Evolutionary conservation across 495 filamentous ascomycete genomes (phyloP), one percentile per base, ranked within the genome.

Genomic region (Pseudotulostoma volvatum): DNA sequence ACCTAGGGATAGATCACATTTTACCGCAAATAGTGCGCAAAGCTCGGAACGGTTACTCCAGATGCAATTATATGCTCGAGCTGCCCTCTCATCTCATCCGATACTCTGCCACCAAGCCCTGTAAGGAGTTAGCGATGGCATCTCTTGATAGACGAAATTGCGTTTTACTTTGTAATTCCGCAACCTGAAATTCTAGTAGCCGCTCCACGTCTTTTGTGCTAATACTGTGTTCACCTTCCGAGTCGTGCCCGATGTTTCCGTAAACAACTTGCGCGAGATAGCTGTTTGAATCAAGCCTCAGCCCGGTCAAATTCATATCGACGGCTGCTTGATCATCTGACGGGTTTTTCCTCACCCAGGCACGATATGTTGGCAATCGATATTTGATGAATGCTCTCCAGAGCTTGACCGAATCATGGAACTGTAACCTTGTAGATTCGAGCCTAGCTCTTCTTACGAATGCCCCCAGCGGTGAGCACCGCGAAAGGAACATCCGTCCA

Each of bases 141-240:
- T n/a, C n/a, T n/a, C n/a, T n/a, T n/a, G n/a, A n/a, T n/a, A n/a
- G n/a, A n/a, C n/a, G n/a, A n/a, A n/a, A n/a, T n/a, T 35, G n/a
- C 19, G 18, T 9, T 17, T 44, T 66, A 82, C 84, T 81, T 53
- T 94, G 86, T 55, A 93, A 71, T 51, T 79, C 74, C 34, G 79
- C 76, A 18, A 94, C 74, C 56, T 95, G 87, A 45, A 85, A 90
- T 42, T 93, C 85, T 16, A 94, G 47, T 31, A 93, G 59, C 14
- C 74, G 74, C 53, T 93, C 84, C 7, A 93, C 68, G 51, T 94
- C 88, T 42, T 93, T 81, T 0, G 74, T 74, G 48, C 84, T 90
- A 34, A 84, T 61, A 3, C 58, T 54, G 15, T 42, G 52, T 21
- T 65, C 58, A 11, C 62, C 53, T 31, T 62, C 61, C 4, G 54